Base-by-base conservation (phyloP, 257 asterid species). In the Solanum lignicaule region DNA sequence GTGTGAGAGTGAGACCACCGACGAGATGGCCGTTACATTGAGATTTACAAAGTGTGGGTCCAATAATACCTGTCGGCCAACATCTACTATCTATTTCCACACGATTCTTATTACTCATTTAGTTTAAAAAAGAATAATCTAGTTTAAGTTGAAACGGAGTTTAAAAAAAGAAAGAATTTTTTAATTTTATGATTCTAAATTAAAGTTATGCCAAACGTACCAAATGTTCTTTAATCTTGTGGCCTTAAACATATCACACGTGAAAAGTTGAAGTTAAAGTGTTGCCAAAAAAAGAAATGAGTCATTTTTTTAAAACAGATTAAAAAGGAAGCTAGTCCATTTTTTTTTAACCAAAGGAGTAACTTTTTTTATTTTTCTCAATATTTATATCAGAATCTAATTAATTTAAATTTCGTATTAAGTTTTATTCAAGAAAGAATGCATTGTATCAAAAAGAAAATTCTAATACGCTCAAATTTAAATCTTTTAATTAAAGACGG, bases 181-280 rank as follows among this genome's bases (percentile, higher is more conserved):
- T 52, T 52, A 52, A 16, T 52, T 46, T 46, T 5, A 0, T 46
- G 7, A 0, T 46, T 46, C 1, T 46, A 46, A 46, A 46, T 46
- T 46, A 14, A 5, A 48, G 0, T 48, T 15, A 48, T 2, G 3
- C 15, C 3, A 48, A 48, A 48, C 15, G 0, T 48, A 48, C 0
- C 2, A 15, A 48, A 48, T 48, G 0, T 2, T 1, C 0, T 15
- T 48, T 5, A 48, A 48, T 48, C 0, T 48, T 48, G 3, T 48
- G 0, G 0, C 0, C 3, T 48, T 48, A 48, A 48, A 48, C 1
- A 48, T 48, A 0, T 48, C 58, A 5, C 7, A 4, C 11, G 11
- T 48, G 3, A 0, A 48, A 48, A 48, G 2, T 48, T 48, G 0
- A 48, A 48, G 21, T 48, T 48, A 46, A 46, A 46, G 20, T 46